phyloP scores from a whole-genome alignment of 345 rosid species.

The Cardamine occulta region DNA sequence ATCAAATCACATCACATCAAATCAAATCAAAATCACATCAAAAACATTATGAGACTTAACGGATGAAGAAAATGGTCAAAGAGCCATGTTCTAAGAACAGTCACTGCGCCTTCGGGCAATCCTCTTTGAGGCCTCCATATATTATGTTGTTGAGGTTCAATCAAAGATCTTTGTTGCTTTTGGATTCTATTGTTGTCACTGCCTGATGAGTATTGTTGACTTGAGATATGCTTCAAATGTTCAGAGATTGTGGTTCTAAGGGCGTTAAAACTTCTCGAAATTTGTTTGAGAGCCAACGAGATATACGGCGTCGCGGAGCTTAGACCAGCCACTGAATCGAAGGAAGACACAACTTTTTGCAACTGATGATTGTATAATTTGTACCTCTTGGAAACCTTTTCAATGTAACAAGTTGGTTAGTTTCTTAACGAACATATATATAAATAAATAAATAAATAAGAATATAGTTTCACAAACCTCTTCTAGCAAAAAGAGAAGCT shows the following conservation, averaged over 20 bases:
- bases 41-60: neutral
- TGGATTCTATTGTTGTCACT: neutral
- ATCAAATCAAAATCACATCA: neutral
- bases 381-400: neutral
- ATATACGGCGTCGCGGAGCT: neutral
- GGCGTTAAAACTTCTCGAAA: neutral
- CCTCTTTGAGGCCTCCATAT: slow-evolving; percentile 9
- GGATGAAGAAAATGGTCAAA: slow-evolving; percentile 22
- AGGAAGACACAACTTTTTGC: slow-evolving; percentile 10
- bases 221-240: neutral
- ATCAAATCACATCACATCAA: slow-evolving; percentile 1
- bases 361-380: slow-evolving; percentile 12
- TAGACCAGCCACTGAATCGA: slow-evolving; percentile 4
- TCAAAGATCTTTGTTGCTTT: slow-evolving; percentile 8
- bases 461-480: neutral
- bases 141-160: slow-evolving; percentile 10
- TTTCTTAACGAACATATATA: neutral
- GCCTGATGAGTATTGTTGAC: neutral
- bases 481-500: neutral
- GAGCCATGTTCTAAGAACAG: neutral
- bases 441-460: neutral
- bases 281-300: neutral
- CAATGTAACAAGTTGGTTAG: neutral
- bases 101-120: neutral
- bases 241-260: neutral